Conservation (phyloP, 208 protist genomes). For the Herpetomonas tarakana region DNA sequence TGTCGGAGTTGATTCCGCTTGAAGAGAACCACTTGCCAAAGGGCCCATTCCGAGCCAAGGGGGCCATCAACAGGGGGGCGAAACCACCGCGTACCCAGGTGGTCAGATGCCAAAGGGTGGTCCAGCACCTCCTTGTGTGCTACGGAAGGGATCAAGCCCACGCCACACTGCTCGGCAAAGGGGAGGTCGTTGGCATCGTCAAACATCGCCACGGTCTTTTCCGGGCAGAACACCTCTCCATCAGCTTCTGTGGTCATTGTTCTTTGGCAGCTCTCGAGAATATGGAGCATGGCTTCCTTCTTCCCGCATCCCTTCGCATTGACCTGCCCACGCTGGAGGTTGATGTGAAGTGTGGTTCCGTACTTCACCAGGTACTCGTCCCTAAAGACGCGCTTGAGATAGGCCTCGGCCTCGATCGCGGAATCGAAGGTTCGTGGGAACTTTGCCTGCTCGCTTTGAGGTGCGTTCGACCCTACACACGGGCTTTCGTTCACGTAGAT, state of each 20-base stretch:
- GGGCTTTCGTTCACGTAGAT: constrained; percentile 24
- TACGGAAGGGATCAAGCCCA: constrained; percentile 34
- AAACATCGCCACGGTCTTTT: constrained; percentile 26
- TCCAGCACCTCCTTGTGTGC: constrained; percentile 26
- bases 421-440: constrained; percentile 5
- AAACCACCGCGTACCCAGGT: constrained; percentile 15
- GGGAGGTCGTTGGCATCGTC: constrained; percentile 37
- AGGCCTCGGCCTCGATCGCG: constrained; percentile 16
- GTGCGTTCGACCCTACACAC: constrained; percentile 7
- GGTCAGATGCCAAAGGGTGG: constrained; percentile 6
- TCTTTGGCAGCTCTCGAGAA: constrained; percentile 7
- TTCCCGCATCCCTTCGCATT: constrained; percentile 28
- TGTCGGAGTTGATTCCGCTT: too few relatives aligned
- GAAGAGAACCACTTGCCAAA: constrained; percentile 34
- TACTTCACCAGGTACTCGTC: constrained; percentile 12
- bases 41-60: constrained; percentile 31
- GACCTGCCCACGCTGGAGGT: constrained; percentile 33
- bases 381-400: constrained; percentile 13
- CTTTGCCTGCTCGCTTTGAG: background rate
- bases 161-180: constrained; percentile 29
- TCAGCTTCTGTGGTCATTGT: background rate
- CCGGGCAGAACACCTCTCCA: constrained; percentile 2
- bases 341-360: constrained; percentile 20
- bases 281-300: constrained; percentile 18
- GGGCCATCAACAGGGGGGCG: constrained; percentile 24